phyloP scores from a whole-genome alignment of 352 stramenopile species.

The Globisporangium irregulare region DNA sequence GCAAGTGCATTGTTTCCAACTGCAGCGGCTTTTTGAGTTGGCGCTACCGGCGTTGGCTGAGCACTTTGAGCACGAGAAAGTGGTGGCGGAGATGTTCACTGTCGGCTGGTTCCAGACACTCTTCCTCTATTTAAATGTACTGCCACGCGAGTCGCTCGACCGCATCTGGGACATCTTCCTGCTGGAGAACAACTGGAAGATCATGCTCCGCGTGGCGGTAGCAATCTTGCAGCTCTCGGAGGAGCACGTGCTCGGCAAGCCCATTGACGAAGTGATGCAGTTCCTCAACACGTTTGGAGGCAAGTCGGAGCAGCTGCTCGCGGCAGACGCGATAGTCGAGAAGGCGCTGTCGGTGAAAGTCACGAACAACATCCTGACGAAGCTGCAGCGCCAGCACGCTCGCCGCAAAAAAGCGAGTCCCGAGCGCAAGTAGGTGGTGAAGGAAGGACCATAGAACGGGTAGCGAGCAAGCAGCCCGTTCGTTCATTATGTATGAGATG shows the following conservation, averaged over 20 bases:
- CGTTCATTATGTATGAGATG: slow-evolving; percentile 4
- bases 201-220: slow-evolving; percentile 69
- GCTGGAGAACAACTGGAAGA: slow-evolving; percentile 86
- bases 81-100: slow-evolving; percentile 86
- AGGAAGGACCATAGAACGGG: not conserved
- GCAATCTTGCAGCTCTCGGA: slow-evolving; percentile 69
- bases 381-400: slow-evolving; percentile 68
- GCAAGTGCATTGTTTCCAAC: slow-evolving; percentile 82
- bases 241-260: slow-evolving; percentile 52
- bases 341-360: slow-evolving; percentile 69
- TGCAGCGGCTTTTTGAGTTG: slow-evolving; percentile 62
- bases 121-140: slow-evolving; percentile 84
- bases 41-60: slow-evolving; percentile 48
- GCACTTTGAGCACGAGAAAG: slow-evolving; percentile 75
- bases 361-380: slow-evolving; percentile 71
- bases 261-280: slow-evolving; percentile 84
- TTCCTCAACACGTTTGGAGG: slow-evolving; percentile 85
- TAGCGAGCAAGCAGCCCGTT: not conserved
- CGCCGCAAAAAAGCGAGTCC: slow-evolving; percentile 47
- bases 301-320: slow-evolving; percentile 52
- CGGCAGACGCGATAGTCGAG: slow-evolving; percentile 39
- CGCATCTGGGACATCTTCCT: slow-evolving; percentile 87
- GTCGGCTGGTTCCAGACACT: slow-evolving; percentile 89
- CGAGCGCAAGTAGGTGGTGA: slow-evolving; percentile 11
- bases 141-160: slow-evolving; percentile 65